These are phyloP conservation scores for Yamadazyma sp. DNA, from an alignment of 805 yeast genomes.

Conservation along the genomic window DNA sequence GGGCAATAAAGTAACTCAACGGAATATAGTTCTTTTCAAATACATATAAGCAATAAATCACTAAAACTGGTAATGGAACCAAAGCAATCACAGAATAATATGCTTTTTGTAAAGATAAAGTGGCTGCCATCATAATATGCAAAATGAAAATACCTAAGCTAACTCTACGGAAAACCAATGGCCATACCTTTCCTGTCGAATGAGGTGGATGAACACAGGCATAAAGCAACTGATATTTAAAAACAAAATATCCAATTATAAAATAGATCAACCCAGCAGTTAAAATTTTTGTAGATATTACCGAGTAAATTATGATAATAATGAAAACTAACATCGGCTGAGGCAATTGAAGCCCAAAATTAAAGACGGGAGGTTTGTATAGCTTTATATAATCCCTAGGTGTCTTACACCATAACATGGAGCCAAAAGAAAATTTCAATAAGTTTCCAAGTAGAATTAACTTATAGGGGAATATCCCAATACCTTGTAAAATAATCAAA, in stretches of 20 bases:
- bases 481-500: conserved; percentile 72
- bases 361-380: conserved; percentile 86
- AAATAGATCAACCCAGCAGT: conserved; percentile 84
- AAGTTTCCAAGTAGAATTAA: conserved; percentile 78
- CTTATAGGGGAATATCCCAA: conserved; percentile 89
- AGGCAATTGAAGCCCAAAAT: conserved; percentile 88
- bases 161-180: conserved; percentile 78
- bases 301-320: conserved; percentile 82
- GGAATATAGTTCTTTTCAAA: conserved; percentile 82
- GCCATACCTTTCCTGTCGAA: conserved; percentile 97
- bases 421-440: conserved; percentile 58
- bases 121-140: conserved; percentile 91
- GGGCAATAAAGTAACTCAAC: conserved; percentile 78
- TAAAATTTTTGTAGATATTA: conserved; percentile 82
- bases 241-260: conserved; percentile 80
- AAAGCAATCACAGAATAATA: conserved; percentile 69
- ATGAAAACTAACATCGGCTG: conserved; percentile 85
- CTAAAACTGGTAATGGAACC: conserved; percentile 71
- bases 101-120: conserved; percentile 77
- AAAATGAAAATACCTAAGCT: conserved; percentile 77
- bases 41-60: conserved; percentile 67
- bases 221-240: conserved; percentile 85
- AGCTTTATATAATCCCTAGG: conserved; percentile 77
- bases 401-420: conserved; percentile 65
- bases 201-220: conserved; percentile 95